These are phyloP conservation scores for Elongisporangium prolatum DNA, from an alignment of 352 stramenopile species.

Conservation along the genomic window DNA sequence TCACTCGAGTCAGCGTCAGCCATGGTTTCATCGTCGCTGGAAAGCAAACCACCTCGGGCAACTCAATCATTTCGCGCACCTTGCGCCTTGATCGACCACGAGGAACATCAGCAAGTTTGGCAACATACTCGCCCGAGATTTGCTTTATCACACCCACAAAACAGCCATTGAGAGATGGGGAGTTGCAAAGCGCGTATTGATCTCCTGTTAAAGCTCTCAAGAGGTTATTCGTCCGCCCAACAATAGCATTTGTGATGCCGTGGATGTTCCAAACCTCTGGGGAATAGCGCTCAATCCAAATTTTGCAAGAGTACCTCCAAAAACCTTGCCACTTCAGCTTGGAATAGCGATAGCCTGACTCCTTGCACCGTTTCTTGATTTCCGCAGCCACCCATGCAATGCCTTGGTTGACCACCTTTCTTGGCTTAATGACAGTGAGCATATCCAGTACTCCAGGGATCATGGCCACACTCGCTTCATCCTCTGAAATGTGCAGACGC, in stretches of 20 bases:
- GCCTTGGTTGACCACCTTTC: slow-evolving; percentile 6
- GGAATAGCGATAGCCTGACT: slow-evolving; percentile 5
- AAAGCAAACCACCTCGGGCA: neutral
- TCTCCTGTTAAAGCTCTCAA: slow-evolving; percentile 13
- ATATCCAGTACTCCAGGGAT: slow-evolving; percentile 12
- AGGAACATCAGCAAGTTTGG: neutral
- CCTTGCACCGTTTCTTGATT: slow-evolving; percentile 11
- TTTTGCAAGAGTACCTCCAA: slow-evolving; percentile 13
- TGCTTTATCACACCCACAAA: slow-evolving; percentile 11
- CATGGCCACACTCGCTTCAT: slow-evolving; percentile 12
- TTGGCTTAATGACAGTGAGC: slow-evolving; percentile 7
- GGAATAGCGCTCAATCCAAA: slow-evolving; percentile 12
- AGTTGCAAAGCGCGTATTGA: slow-evolving; percentile 10
- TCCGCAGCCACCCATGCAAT: slow-evolving; percentile 14
- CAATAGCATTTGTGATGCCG: slow-evolving; percentile 7
- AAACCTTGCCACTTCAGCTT: slow-evolving; percentile 13
- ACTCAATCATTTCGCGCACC: neutral
- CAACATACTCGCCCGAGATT: slow-evolving; percentile 4
- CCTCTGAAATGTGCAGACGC: slow-evolving; percentile 9
- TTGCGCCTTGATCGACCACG: neutral
- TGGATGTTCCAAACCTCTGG: slow-evolving; percentile 17
- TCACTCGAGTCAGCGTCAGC: neutral
- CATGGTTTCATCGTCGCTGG: neutral
- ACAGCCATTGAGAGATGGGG: slow-evolving; percentile 5
- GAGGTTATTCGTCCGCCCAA: slow-evolving; percentile 15